These are phyloP conservation scores for Cladophialophora yegresii DNA, from an alignment of 2,329 filamentous ascomycete species.

Conservation along the genomic window DNA sequence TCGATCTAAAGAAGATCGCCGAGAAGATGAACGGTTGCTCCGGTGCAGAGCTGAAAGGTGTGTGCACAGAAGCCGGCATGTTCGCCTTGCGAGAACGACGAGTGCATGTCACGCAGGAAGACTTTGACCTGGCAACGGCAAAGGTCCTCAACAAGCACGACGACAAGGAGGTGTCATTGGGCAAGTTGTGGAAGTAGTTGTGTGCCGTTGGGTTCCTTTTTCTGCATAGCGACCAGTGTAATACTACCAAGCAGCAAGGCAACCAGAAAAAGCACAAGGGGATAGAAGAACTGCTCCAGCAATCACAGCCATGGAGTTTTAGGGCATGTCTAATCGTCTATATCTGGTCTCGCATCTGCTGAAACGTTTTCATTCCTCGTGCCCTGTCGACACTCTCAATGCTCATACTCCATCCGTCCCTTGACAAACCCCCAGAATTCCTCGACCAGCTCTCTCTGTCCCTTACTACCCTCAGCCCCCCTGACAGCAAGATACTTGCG, in stretches of 20 bases:
- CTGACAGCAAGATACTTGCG: slow-evolving; percentile 55
- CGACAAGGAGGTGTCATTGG: slow-evolving; percentile 90
- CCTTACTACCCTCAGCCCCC: slow-evolving; percentile 25
- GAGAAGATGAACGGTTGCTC: slow-evolving; percentile 99
- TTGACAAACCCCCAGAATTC: slow-evolving; percentile 48
- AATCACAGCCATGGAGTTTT: neutral
- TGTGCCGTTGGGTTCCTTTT: slow-evolving; percentile 8
- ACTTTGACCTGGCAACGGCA: slow-evolving; percentile 96
- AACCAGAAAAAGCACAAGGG: slow-evolving; percentile 13
- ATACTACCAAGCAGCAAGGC: slow-evolving; percentile 10
- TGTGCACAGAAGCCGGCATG: slow-evolving; percentile 98
- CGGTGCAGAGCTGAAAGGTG: slow-evolving; percentile 95
- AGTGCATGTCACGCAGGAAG: slow-evolving; percentile 97
- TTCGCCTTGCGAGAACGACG: slow-evolving; percentile 91
- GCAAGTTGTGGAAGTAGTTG: slow-evolving; percentile 76
- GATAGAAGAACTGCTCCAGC: slow-evolving; percentile 1
- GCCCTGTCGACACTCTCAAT: slow-evolving; percentile 39
- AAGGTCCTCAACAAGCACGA: slow-evolving; percentile 99
- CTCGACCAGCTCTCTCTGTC: slow-evolving; percentile 46
- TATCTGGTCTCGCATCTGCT: slow-evolving; percentile 6
- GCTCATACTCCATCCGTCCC: slow-evolving; percentile 44
- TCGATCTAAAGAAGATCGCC: slow-evolving; percentile 96
- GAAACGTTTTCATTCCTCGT: neutral
- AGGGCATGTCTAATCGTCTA: slow-evolving; percentile 16
- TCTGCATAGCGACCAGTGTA: slow-evolving; percentile 26